These are phyloP conservation scores for Zoysia matrella DNA, from an alignment of 202 grass and related monocot genomes.

Conservation along the genomic window DNA sequence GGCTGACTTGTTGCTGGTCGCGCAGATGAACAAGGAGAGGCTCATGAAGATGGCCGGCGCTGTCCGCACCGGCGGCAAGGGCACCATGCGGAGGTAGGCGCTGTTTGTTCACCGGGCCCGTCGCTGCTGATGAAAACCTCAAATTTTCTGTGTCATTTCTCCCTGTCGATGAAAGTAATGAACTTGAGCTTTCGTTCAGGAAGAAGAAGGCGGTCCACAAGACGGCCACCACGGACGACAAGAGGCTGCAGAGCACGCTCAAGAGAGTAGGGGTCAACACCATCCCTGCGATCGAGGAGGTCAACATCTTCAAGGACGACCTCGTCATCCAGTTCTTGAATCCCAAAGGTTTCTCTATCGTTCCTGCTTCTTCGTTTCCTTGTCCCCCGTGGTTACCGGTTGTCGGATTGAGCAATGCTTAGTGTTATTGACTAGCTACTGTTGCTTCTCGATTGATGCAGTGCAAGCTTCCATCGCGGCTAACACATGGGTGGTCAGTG, in stretches of 20 bases:
- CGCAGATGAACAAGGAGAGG: slow-evolving; percentile 79
- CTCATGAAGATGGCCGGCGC: slow-evolving; percentile 87
- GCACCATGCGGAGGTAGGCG: slow-evolving; percentile 64
- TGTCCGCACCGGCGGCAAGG: slow-evolving; percentile 77
- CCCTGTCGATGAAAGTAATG: no score
- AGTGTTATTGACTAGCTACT: no score
- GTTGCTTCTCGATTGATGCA: slow-evolving; percentile 11
- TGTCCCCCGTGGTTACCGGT: background rate
- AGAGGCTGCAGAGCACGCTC: slow-evolving; percentile 69
- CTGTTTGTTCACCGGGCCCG: background rate
- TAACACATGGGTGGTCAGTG: slow-evolving; percentile 79
- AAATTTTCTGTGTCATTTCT: background rate
- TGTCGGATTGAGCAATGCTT: background rate
- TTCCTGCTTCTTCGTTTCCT: background rate
- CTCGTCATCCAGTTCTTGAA: slow-evolving; percentile 74
- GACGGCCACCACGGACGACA: slow-evolving; percentile 68
- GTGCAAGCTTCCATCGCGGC: slow-evolving; percentile 76
- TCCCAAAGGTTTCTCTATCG: slow-evolving; percentile 52
- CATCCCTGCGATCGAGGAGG: slow-evolving; percentile 76
- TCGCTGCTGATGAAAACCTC: background rate
- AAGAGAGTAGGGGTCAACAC: slow-evolving; percentile 78
- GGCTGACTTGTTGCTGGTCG: background rate
- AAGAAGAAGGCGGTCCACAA: slow-evolving; percentile 84
- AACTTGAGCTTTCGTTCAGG: slow-evolving; percentile 22
- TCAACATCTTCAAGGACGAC: slow-evolving; percentile 79